Percentiles rank a stretch among this genome's conserved stretches.
Evolutionary conservation across 192 early-diverging fungal species (phyloP).

Genomic region (Funneliformis geosporum): DNA sequence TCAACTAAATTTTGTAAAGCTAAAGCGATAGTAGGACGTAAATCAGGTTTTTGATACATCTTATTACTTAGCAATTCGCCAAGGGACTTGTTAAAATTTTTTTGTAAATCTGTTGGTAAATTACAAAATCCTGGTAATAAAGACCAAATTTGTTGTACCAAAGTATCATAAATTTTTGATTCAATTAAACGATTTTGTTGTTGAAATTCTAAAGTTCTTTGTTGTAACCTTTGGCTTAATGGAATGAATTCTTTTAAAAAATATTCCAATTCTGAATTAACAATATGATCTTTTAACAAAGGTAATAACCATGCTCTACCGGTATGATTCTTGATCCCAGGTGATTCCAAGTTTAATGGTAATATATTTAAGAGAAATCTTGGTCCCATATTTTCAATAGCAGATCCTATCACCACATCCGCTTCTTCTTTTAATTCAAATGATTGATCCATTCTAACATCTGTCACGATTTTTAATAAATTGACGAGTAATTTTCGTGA

Average conservation of each 20-base stretch:
- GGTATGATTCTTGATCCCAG: conserved; percentile 47
- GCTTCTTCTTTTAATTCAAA: conserved; percentile 86
- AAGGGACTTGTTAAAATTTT: conserved; percentile 60
- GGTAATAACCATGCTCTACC: conserved; percentile 92
- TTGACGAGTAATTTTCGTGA: conserved; percentile 61
- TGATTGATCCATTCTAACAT: conserved; percentile 78
- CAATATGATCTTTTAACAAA: conserved; percentile 72
- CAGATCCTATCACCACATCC: conserved; percentile 77
- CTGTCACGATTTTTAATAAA: conserved; percentile 63
- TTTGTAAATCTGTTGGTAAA: conserved; percentile 72
- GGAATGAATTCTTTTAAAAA: conserved; percentile 76
- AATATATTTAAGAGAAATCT: conserved; percentile 70
- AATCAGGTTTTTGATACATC: conserved; percentile 70
- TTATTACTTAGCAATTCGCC: conserved; percentile 77
- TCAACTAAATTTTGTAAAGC: conserved; percentile 68
- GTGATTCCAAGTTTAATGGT: conserved; percentile 83
- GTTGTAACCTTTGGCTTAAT: conserved; percentile 70
- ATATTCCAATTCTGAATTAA: conserved; percentile 71
- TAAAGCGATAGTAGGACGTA: conserved; percentile 76
- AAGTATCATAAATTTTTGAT: conserved; percentile 89
- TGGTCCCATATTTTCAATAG: conserved; percentile 80
- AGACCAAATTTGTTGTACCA: conserved; percentile 87
- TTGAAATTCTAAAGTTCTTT: conserved; percentile 61
- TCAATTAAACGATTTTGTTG: conserved; percentile 63
- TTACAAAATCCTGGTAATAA: conserved; percentile 85